Evolutionary conservation across 2,329 filamentous ascomycete genomes (phyloP).

Genomic region (Xylaria sp.): DNA sequence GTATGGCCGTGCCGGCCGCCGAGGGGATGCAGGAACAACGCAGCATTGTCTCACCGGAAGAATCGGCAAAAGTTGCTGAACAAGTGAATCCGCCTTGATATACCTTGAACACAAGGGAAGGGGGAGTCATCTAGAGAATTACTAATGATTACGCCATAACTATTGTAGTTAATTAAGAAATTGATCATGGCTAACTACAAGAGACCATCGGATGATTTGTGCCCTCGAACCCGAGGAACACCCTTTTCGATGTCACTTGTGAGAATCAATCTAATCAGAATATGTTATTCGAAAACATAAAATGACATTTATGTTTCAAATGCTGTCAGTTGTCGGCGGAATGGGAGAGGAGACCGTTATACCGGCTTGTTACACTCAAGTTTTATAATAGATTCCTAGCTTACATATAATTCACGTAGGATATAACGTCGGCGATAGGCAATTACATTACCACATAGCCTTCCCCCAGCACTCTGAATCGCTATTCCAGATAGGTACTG

Average conservation of each 20-base stretch:
- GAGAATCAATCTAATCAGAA: background rate
- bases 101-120: background rate
- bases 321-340: background rate
- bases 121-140: background rate
- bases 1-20: constrained; percentile 12
- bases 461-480: background rate
- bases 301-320: background rate
- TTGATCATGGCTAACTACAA: background rate
- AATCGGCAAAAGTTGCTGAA: constrained; percentile 15
- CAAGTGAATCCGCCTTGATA: background rate
- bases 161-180: background rate
- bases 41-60: constrained; percentile 11
- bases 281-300: background rate
- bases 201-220: background rate
- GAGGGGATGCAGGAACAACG: constrained; percentile 1
- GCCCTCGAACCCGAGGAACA: background rate
- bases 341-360: background rate
- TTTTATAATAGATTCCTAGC: background rate
- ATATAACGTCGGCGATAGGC: too few species aligned
- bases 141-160: background rate
- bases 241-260: background rate
- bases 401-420: background rate
- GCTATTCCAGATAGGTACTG: background rate
- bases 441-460: background rate
- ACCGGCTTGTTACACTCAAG: background rate